Percentiles rank a stretch among this genome's conserved stretches.
These are phyloP conservation scores for Botrytis tulipae DNA, from an alignment of 2,329 filamentous ascomycete species.

Conservation along the genomic window DNA sequence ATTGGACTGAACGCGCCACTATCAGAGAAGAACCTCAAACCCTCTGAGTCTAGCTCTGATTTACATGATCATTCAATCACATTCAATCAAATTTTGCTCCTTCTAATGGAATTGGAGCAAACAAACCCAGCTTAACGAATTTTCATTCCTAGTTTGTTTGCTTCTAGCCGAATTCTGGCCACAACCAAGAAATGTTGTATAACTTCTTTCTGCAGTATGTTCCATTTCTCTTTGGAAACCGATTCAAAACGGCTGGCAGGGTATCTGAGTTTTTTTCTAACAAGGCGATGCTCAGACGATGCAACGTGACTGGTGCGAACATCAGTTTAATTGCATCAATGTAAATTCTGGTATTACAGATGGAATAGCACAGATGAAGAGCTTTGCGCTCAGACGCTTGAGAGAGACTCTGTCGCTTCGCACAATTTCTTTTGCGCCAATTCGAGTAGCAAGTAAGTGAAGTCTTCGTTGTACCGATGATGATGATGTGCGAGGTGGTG, in stretches of 20 bases:
- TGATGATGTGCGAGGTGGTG: conserved; percentile 10
- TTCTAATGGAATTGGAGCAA: not conserved
- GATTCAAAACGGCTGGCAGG: not conserved
- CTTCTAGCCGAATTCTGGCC: not conserved
- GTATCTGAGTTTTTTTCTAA: not conserved
- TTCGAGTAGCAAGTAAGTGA: not conserved
- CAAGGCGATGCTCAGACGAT: not conserved
- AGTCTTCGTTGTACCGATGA: conserved; percentile 8
- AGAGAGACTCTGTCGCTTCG: conserved; percentile 3
- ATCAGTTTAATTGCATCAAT: not conserved
- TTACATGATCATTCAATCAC: conserved; percentile 7
- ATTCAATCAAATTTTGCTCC: conserved; percentile 5
- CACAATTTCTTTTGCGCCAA: not conserved
- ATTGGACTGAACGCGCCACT: not conserved
- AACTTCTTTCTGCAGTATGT: conserved; percentile 10
- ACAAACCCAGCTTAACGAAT: not conserved
- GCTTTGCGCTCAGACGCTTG: not conserved
- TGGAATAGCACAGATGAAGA: conserved; percentile 1
- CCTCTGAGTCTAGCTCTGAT: not conserved
- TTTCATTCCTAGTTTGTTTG: conserved; percentile 10
- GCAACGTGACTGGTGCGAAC: not conserved
- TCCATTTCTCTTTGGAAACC: not conserved
- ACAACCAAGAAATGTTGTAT: conserved; percentile 17
- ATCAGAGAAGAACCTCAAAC: not conserved
- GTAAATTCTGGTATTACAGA: not conserved